Conservation (phyloP, 768 basidiomycete species). For the Amanita rubescens region DNA sequence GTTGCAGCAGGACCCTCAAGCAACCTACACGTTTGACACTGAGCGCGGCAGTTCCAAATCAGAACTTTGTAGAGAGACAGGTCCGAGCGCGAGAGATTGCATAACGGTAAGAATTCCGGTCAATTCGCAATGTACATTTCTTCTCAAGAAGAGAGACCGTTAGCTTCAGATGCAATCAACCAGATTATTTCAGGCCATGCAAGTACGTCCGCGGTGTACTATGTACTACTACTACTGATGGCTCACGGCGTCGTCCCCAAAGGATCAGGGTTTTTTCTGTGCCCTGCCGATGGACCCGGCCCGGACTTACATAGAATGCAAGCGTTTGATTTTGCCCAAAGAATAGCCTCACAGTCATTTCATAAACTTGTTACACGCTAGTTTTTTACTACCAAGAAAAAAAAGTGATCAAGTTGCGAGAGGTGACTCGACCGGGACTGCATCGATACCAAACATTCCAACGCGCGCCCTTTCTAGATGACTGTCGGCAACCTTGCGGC, state of each 20-base stretch:
- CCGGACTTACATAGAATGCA: conserved; percentile 64
- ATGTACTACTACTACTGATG: background rate
- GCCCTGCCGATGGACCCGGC: conserved; percentile 58
- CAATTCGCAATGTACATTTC: background rate
- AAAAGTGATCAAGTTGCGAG: background rate
- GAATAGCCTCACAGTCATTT: conserved; percentile 10
- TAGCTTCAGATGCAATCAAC: conserved; percentile 60
- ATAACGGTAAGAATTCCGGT: conserved; percentile 35
- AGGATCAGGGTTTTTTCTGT: conserved; percentile 67
- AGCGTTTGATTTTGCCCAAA: conserved; percentile 54
- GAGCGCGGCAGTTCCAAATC: conserved; percentile 49
- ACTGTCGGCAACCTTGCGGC: conserved; percentile 48
- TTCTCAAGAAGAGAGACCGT: background rate
- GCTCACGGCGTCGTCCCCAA: background rate
- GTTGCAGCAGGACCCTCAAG: conserved; percentile 38
- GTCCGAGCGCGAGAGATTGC: conserved; percentile 39
- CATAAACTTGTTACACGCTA: background rate
- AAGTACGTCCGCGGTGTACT: conserved; percentile 36
- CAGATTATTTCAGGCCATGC: conserved; percentile 63
- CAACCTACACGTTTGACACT: conserved; percentile 56
- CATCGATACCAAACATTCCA: conserved; percentile 57
- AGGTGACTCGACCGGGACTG: conserved; percentile 7
- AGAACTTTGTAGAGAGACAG: conserved; percentile 48
- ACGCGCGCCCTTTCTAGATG: conserved; percentile 56
- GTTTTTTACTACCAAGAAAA: no score